Base-by-base conservation (phyloP, 2,329 filamentous ascomycete species). In the Microsporum canis region DNA sequence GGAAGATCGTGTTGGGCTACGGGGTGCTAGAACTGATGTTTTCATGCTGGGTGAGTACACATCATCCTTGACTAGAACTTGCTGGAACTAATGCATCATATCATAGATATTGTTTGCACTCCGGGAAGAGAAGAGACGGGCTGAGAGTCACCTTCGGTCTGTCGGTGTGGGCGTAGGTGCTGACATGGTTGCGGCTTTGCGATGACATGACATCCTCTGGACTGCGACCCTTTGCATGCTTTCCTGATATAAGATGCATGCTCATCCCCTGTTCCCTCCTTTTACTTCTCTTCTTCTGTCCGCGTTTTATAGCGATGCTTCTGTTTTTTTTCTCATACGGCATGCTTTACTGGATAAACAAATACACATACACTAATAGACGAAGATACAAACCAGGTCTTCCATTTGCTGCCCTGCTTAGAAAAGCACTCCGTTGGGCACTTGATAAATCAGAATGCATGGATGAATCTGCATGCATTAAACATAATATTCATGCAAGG, bases 1-100 rank as follows among this genome's bases (percentile, higher is more conserved):
- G 95, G 71, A 83, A 89, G 58, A 78, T 95, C 45, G 84, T 95
- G 45, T 95, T 96, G 71, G 85, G 88, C 0, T 94, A 90, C 74
- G 85, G 84, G 6, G 94, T 96, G 68, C 70, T 95, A 70, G 91
- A 96, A 78, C 83, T 89, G 72, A 79, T 89, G 66, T 82, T 82
- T 63, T 96, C 91, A 89, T 91, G 95, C 73, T 96, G 91, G 91
- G 84, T 84, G 71, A 64, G 78, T 72, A 12, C 5, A 5, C 36
- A 10, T 27, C 23, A 36, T 36, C 17, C 14, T 23, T 14, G n/a
- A 27, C 8, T 12, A 36, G 43, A 59, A 6, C 29, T 23, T 23
- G 17, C 17, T 23, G 17, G 23, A 43, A 8, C 31, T 59, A 31
- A 45, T 29, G 7, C 23, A 17, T 45, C 23, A 58, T 45, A 17